A percentile compares a stretch with the other conserved stretches of the same genome.
phyloP scores from a whole-genome alignment of 2,329 filamentous ascomycete genomes.

The Leptodontidium sp. region DNA sequence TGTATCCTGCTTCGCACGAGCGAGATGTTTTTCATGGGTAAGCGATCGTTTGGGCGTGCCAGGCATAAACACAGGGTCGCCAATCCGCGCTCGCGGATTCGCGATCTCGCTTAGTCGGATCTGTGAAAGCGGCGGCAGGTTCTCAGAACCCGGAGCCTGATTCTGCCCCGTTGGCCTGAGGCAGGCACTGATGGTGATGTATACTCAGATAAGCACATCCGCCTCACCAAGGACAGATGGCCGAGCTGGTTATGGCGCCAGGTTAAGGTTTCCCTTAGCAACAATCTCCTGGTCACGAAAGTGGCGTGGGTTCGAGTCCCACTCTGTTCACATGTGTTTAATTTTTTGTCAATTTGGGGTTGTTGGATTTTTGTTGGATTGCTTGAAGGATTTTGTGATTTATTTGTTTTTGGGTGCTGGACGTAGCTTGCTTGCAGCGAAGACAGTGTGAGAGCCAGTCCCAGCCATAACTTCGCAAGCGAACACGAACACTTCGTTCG shows the following conservation, averaged over 20 bases:
- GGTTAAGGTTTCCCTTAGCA: slow-evolving; percentile 18
- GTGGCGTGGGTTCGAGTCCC: slow-evolving; percentile 51
- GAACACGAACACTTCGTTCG: too few species aligned
- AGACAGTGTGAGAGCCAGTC: too few species aligned
- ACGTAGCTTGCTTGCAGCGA: too few species aligned
- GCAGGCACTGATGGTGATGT: not conserved
- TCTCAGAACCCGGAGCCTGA: not conserved
- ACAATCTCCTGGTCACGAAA: slow-evolving; percentile 48
- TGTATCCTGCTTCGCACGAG: not conserved
- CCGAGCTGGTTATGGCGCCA: slow-evolving; percentile 21
- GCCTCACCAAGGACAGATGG: slow-evolving; percentile 21
- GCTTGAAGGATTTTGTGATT: too few species aligned
- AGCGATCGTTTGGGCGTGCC: too few species aligned
- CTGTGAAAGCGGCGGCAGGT: too few species aligned
- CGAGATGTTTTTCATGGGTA: not conserved
- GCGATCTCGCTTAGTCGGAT: too few species aligned
- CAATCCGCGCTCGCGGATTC: not conserved
- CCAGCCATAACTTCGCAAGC: too few species aligned
- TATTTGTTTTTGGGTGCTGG: not conserved
- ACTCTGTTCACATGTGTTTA: slow-evolving; percentile 44
- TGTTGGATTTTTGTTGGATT: not conserved
- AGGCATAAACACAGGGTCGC: not conserved
- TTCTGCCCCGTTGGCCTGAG: not conserved
- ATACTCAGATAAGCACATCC: not conserved
- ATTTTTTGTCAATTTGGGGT: not conserved